Evolutionary conservation across 257 asterid species (phyloP).

Genomic region (Catharanthus roseus): DNA sequence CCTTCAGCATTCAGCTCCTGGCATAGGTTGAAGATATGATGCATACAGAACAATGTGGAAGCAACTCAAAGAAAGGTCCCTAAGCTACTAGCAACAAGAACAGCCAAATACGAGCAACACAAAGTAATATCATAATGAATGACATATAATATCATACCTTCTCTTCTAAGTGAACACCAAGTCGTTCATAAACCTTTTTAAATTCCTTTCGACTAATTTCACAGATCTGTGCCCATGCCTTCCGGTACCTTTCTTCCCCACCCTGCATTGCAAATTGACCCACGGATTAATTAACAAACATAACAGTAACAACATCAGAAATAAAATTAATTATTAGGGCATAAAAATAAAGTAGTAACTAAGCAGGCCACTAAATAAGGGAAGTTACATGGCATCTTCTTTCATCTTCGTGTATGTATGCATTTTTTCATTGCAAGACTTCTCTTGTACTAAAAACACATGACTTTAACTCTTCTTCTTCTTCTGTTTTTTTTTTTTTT

Average conservation of each 20-base stretch:
- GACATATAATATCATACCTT: conserved; percentile 40
- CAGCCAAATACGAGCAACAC: background rate
- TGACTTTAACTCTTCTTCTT: too few species aligned
- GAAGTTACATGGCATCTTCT: too few species aligned
- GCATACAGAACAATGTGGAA: background rate
- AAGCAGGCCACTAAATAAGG: background rate
- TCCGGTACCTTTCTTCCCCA: conserved; percentile 69
- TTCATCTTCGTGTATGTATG: too few species aligned
- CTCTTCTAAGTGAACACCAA: conserved; percentile 74
- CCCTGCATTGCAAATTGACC: conserved; percentile 38
- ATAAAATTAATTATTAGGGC: background rate
- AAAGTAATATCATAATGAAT: background rate
- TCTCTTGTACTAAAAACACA: too few species aligned
- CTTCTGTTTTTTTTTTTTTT: too few species aligned
- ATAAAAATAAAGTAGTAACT: background rate
- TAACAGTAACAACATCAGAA: background rate
- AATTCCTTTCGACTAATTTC: conserved; percentile 75
- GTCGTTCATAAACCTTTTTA: conserved; percentile 61
- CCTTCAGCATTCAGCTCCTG: background rate
- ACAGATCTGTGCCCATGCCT: conserved; percentile 85
- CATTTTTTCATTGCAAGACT: too few species aligned
- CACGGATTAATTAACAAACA: conserved; percentile 5
- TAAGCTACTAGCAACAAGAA: background rate
- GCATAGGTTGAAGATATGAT: background rate
- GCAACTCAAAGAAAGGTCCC: background rate